These are phyloP conservation scores for Wickerhamiella cacticola DNA, from an alignment of 805 yeast genomes.

Conservation along the genomic window DNA sequence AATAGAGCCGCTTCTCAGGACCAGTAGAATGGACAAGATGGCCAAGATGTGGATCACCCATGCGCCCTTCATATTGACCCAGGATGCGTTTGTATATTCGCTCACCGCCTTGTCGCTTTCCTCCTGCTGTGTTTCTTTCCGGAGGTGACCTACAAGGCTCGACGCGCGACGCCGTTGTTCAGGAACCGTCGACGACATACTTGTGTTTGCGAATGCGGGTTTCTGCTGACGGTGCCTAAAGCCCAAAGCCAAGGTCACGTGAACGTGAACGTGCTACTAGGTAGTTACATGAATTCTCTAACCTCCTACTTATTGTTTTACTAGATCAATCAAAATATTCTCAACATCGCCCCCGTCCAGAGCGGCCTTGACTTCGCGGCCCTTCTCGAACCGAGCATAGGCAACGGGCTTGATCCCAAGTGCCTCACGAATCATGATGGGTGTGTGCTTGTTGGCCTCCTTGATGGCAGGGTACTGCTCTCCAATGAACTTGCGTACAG, in stretches of 20 bases:
- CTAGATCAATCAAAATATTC: constrained; percentile 30
- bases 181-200: not conserved
- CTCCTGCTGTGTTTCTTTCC: constrained; percentile 84
- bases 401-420: constrained; percentile 60
- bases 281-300: too few relatives aligned
- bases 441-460: constrained; percentile 51
- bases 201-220: not conserved
- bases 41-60: constrained; percentile 89
- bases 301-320: not conserved
- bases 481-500: constrained; percentile 50
- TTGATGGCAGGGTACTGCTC: constrained; percentile 54
- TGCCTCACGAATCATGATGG: constrained; percentile 70
- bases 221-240: too few relatives aligned
- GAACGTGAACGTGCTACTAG: not conserved
- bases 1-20: constrained; percentile 72
- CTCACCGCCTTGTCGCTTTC: constrained; percentile 80
- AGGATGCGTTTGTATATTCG: constrained; percentile 84
- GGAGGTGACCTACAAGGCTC: constrained; percentile 79
- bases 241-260: constrained; percentile 1
- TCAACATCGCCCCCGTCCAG: constrained; percentile 36
- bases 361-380: constrained; percentile 35
- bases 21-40: constrained; percentile 57
- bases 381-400: constrained; percentile 56
- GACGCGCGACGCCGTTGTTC: constrained; percentile 61
- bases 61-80: constrained; percentile 93